Evolutionary conservation across 768 basidiomycete species (phyloP).

Genomic region (Lactifluus pinguis): DNA sequence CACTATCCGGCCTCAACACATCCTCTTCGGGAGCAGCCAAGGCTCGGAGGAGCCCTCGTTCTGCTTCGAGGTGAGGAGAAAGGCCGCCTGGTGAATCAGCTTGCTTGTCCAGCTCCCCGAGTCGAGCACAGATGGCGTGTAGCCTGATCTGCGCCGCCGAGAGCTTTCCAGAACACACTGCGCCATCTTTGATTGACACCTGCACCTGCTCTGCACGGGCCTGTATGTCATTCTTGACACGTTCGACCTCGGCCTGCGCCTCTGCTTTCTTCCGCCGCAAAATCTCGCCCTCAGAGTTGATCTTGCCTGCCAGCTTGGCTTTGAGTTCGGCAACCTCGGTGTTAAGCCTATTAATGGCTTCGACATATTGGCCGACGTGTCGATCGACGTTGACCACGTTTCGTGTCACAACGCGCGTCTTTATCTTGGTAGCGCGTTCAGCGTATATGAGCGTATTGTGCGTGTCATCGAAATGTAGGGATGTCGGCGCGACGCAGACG

Average conservation of each 20-base stretch:
- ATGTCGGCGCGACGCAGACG: conserved; percentile 93
- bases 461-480: conserved; percentile 94
- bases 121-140: conserved; percentile 49
- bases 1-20: conserved; percentile 47
- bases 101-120: conserved; percentile 45
- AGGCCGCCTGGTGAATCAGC: conserved; percentile 32
- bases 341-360: conserved; percentile 86
- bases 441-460: conserved; percentile 98
- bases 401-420: conserved; percentile 91
- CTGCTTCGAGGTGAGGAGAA: conserved; percentile 57
- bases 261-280: conserved; percentile 61
- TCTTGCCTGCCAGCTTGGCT: conserved; percentile 70
- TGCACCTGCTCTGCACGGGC: conserved; percentile 63
- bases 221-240: conserved; percentile 64
- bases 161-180: conserved; percentile 61
- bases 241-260: conserved; percentile 62
- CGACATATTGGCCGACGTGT: conserved; percentile 91
- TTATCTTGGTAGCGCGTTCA: conserved; percentile 96
- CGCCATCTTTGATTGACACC: conserved; percentile 65
- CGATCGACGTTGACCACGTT: conserved; percentile 94
- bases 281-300: conserved; percentile 51
- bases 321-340: conserved; percentile 79
- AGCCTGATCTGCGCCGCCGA: conserved; percentile 62
- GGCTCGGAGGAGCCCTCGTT: conserved; percentile 57
- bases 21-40: conserved; percentile 67